These are phyloP conservation scores for Backusella psychrophila DNA, from an alignment of 192 early-diverging fungal species.

Conservation along the genomic window DNA sequence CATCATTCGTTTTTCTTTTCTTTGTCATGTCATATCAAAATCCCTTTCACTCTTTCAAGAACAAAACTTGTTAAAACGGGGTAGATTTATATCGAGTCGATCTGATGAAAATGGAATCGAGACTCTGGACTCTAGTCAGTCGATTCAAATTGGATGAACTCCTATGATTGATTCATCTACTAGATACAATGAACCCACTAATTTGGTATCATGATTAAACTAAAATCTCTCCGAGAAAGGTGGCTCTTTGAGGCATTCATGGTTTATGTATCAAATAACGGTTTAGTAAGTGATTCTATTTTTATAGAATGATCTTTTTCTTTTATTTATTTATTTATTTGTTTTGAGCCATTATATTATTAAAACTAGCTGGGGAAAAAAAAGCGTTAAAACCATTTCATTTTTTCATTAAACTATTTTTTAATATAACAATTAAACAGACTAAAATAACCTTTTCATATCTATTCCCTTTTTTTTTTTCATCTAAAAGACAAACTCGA, in stretches of 20 bases:
- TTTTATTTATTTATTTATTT: background rate
- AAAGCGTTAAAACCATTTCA: background rate
- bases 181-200: background rate
- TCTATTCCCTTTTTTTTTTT: background rate
- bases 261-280: background rate
- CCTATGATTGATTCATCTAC: background rate
- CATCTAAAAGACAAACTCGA: background rate
- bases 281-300: background rate
- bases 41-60: background rate
- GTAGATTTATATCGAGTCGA: background rate
- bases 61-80: background rate
- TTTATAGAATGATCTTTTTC: background rate
- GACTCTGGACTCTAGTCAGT: background rate
- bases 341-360: background rate
- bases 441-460: background rate
- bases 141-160: background rate
- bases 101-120: background rate
- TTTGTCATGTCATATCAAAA: background rate
- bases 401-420: background rate
- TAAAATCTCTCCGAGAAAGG: too few relatives aligned
- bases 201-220: too few relatives aligned
- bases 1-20: background rate
- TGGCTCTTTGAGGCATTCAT: too few relatives aligned
- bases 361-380: background rate
- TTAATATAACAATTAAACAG: background rate